Base-by-base conservation (phyloP, 179 eudicot genomes). In the Camellia oleifera region DNA sequence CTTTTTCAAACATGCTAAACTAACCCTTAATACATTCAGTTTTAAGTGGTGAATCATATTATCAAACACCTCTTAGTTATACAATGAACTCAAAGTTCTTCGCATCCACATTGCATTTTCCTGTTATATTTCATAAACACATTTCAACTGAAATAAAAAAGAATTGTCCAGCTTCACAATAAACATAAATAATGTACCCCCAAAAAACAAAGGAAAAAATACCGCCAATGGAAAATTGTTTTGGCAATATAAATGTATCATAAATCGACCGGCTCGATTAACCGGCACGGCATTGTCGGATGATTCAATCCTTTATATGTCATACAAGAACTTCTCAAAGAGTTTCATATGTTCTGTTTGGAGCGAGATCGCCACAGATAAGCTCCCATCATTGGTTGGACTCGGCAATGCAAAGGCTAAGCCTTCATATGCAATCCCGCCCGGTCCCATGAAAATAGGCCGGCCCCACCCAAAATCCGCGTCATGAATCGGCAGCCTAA, bases 391-490 rank as follows among this genome's bases (percentile, higher is more conserved):
- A 65, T 84, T 82, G 13, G 69, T 77, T 6, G 90, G 80, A 44
- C 87, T 89, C 0, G 92, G 90, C 26, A 89, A 70, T 26, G 83
- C 86, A 42, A 84, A 87, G 56, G 86, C 83, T 50, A 85, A 56
- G 44, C 92, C 92, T 81, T 89, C 92, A 46, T 84, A 87, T 2
- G 90, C 84, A 40, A 89, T 87, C 69, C 89, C 88, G 15, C 89
- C 90, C 3, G 92, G 92, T 7, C 92, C 92, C 90, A 85, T 89
- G 46, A 87, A 86, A 26, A 89, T 85, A 0, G 90, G 90, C 54
- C 88, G 46, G 1, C 92, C 92, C 88, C 87, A 89, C 1, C 90
- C 90, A 11, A 89, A 89, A 74, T 89, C 92, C 0, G 92, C 92
- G 18, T 89, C 90, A 12, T 89, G 86, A 56, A 89, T 85, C 3